Evolutionary conservation across 2,329 filamentous ascomycete genomes (phyloP).

Genomic region (Madurella fahalii): DNA sequence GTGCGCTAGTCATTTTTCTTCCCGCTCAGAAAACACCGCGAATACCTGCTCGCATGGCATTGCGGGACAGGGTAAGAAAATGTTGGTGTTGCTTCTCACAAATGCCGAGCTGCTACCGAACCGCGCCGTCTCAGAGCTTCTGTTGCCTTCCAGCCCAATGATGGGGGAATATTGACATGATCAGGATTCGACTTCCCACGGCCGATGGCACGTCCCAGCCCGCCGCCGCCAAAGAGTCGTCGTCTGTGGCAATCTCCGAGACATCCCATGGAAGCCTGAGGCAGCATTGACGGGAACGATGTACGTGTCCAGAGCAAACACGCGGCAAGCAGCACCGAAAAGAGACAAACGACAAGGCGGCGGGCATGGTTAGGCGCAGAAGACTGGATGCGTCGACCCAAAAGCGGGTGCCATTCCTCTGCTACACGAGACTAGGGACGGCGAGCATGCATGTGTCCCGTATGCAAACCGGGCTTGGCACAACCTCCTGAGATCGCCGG

Average conservation of each 20-base stretch:
- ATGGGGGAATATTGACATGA: not conserved
- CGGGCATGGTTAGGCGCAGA: slow-evolving; percentile 16
- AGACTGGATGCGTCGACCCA: slow-evolving; percentile 12
- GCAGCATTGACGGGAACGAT: not conserved
- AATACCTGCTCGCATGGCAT: not conserved
- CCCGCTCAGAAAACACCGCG: not conserved
- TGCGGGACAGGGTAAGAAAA: not conserved
- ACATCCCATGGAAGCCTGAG: slow-evolving; percentile 1
- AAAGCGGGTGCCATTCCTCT: slow-evolving; percentile 7
- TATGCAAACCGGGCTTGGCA: slow-evolving; percentile 2
- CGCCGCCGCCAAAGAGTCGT: not conserved
- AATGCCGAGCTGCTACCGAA: slow-evolving; percentile 15
- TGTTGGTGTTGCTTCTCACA: not conserved
- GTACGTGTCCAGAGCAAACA: slow-evolving; percentile 1
- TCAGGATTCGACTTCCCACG: not conserved
- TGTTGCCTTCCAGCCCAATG: not conserved
- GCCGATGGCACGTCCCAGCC: not conserved
- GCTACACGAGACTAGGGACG: slow-evolving; percentile 1
- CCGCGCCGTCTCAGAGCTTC: not conserved
- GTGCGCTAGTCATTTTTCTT: slow-evolving; percentile 8
- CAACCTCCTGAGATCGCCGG: too few species aligned
- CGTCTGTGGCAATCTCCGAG: not conserved
- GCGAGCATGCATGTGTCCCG: slow-evolving; percentile 10
- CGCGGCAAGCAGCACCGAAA: slow-evolving; percentile 3
- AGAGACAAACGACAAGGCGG: not conserved